Evolutionary conservation across 352 stramenopile genomes (phyloP).

Genomic region (Globisporangium viniferum): DNA sequence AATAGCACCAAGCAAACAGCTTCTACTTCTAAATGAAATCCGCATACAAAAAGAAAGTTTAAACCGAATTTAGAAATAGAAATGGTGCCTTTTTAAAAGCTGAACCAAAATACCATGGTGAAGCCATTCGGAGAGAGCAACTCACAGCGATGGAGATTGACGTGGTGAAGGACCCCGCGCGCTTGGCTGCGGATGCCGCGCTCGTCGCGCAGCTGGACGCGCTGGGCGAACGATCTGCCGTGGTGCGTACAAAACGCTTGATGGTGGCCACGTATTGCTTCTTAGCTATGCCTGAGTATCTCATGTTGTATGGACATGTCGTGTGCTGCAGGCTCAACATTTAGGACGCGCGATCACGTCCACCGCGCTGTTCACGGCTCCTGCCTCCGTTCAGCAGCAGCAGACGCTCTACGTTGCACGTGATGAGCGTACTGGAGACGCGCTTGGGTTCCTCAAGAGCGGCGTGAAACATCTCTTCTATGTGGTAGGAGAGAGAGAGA

Average conservation of each 20-base stretch:
- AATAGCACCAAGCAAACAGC: background rate
- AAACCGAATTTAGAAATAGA: constrained; percentile 2
- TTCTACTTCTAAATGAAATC: constrained; percentile 10
- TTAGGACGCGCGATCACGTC: constrained; percentile 67
- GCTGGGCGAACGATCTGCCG: constrained; percentile 42
- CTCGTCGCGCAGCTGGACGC: constrained; percentile 34
- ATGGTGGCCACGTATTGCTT: background rate
- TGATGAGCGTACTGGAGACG: constrained; percentile 6
- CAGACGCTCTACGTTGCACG: constrained; percentile 45
- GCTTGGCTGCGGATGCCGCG: constrained; percentile 18
- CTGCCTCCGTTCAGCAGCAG: constrained; percentile 21
- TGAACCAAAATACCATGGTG: background rate
- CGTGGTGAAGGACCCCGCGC: constrained; percentile 22
- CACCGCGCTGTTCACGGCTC: constrained; percentile 28
- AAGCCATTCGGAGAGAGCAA: background rate
- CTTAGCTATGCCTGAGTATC: background rate
- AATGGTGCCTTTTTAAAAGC: background rate
- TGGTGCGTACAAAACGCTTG: constrained; percentile 20
- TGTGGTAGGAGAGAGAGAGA: constrained; percentile 28
- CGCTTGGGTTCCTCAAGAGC: constrained; percentile 62
- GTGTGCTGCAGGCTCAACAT: constrained; percentile 43
- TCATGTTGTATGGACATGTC: background rate
- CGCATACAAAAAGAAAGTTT: too few relatives aligned
- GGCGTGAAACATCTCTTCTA: constrained; percentile 79
- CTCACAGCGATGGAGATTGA: constrained; percentile 11